These are phyloP conservation scores for Skeletonema potamos DNA, from an alignment of 108 stramenopile species.

Conservation along the genomic window DNA sequence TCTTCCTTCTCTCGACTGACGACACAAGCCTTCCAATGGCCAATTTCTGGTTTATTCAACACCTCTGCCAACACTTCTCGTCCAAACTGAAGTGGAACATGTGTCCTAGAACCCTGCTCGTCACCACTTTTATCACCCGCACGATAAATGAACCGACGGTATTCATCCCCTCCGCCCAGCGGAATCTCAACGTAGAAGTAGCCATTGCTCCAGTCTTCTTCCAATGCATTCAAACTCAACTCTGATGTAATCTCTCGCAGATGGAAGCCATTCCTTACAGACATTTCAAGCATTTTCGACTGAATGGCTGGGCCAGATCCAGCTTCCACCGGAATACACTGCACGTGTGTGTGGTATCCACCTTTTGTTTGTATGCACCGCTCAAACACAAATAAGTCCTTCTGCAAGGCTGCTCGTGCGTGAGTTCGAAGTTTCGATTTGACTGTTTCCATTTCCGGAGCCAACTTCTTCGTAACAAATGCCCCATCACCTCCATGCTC, in stretches of 20 bases:
- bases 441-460: constrained; percentile 56
- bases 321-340: constrained; percentile 73
- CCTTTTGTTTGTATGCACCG: constrained; percentile 85
- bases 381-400: constrained; percentile 86
- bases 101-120: constrained; percentile 3
- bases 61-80: constrained; percentile 84
- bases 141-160: constrained; percentile 54
- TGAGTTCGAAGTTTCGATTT: constrained; percentile 55
- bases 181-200: constrained; percentile 72
- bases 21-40: constrained; percentile 89
- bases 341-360: constrained; percentile 88
- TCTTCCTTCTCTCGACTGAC: constrained; percentile 73
- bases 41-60: constrained; percentile 59
- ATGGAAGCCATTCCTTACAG: constrained; percentile 50
- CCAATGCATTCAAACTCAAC: constrained; percentile 54
- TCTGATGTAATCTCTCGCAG: constrained; percentile 74
- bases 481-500: constrained; percentile 63
- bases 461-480: constrained; percentile 41
- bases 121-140: constrained; percentile 19
- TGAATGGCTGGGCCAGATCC: constrained; percentile 49
- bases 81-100: constrained; percentile 85
- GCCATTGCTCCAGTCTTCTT: constrained; percentile 45
- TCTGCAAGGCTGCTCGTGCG: constrained; percentile 59
- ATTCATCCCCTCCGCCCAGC: constrained; percentile 34
- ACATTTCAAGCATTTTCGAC: constrained; percentile 67